phyloP scores from a whole-genome alignment of 2,329 filamentous ascomycete species.

The Monilinia aucupariae region DNA sequence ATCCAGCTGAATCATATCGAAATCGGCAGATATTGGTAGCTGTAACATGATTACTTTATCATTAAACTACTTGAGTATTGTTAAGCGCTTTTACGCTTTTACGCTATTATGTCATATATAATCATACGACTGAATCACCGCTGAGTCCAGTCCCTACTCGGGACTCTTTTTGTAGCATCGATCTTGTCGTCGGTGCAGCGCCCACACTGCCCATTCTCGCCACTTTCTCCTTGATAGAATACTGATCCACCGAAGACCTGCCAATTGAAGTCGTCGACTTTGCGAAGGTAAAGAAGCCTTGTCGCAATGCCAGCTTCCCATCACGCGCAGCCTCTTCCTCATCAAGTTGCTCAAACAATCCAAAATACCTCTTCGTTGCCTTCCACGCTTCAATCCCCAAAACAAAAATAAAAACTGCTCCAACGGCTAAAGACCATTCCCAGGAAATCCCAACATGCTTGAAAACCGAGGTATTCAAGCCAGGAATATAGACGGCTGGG shows the following conservation, averaged over 20 bases:
- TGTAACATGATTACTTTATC: not conserved
- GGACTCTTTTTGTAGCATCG: not conserved
- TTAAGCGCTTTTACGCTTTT: not conserved
- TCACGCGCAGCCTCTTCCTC: not conserved
- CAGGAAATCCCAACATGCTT: slow-evolving; percentile 59
- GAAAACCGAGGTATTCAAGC: slow-evolving; percentile 60
- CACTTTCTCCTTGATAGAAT: slow-evolving; percentile 20
- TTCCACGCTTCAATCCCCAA: slow-evolving; percentile 61
- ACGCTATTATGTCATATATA: not conserved
- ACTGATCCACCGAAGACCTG: not conserved
- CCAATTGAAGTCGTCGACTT: slow-evolving; percentile 1
- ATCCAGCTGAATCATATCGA: too few relatives aligned
- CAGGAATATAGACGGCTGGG: slow-evolving; percentile 62
- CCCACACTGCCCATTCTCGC: slow-evolving; percentile 15
- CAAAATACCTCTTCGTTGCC: slow-evolving; percentile 51
- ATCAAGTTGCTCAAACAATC: not conserved
- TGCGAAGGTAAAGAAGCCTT: slow-evolving; percentile 6
- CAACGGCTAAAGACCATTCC: slow-evolving; percentile 66
- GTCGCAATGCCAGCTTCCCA: not conserved
- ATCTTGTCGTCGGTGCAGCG: not conserved
- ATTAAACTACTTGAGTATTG: not conserved
- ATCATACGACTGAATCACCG: not conserved
- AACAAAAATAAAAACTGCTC: slow-evolving; percentile 57
- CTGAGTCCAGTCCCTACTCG: not conserved
- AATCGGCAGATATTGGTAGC: too few relatives aligned